Evolutionary conservation across 2,329 filamentous ascomycete species (phyloP), one percentile per base, ranked within the genome.

Genomic region (Talaromyces sp.): DNA sequence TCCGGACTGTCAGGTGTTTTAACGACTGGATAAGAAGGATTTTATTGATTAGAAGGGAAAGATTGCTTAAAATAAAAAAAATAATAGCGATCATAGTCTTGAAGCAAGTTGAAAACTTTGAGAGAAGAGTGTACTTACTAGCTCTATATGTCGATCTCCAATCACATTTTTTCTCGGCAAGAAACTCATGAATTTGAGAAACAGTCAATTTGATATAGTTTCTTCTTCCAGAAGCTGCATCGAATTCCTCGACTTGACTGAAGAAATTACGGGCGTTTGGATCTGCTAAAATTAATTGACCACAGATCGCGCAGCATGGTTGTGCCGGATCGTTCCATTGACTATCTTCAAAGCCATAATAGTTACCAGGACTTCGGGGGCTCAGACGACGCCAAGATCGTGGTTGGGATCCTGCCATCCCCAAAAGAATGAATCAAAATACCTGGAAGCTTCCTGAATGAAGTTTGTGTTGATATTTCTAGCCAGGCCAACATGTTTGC

Each of bases 61-160:
- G 9, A 13, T 7, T 31, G 6, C 6, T 6, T 6, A 47, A 4
- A 16, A 33, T 37, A 11, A 0, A 63, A 50, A 16, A 16, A 54
- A 22, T 11, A 41, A 8, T 9, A 19, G 22, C 3, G 10, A 19
- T 19, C 14, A 31, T 11, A 31, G 33, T 49, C 16, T 37, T 13
- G 13, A 27, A 50, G 13, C 47, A 16, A 31, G 19, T 16, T 27
- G 1, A 11, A 50, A 14, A 27, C 3, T 50, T 14, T 31, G 13
- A 27, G 22, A 31, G 14, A 5, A n/a, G 27, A 19, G 22, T 5
- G 19, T 16, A 52, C 50, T 65, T 56, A 65, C 59, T 27, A 1
- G 63, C 63, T 58, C 63, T 65, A 19, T 65, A 65, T 58, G 37
- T 60, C 16, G 63, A 62, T 19, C 37, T 27, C 63, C 59, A 65